phyloP scores from a whole-genome alignment of 352 stramenopile genomes.

The Phytopythium chamaehyphon region DNA sequence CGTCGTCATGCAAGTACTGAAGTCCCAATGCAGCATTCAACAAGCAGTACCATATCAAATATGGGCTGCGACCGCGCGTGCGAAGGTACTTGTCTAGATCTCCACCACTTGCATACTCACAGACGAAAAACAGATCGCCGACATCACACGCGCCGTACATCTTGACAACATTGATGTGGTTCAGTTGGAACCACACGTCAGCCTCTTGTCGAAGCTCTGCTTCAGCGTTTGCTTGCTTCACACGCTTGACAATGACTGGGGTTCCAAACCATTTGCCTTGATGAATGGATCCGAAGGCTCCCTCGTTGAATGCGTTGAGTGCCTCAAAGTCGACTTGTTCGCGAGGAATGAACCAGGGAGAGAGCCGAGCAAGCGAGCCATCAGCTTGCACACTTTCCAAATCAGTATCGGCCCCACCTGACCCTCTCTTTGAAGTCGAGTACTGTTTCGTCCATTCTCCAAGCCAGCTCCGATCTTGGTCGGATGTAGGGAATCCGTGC shows the following conservation, averaged over 20 bases:
- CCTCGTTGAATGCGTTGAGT: constrained; percentile 12
- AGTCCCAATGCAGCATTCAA: constrained; percentile 19
- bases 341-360: constrained; percentile 23
- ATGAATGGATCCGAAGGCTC: constrained; percentile 19
- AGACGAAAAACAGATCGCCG: constrained; percentile 34
- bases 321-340: constrained; percentile 23
- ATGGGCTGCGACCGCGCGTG: neutral
- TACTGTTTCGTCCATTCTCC: too few relatives aligned
- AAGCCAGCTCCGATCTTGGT: too few relatives aligned
- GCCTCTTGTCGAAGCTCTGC: constrained; percentile 20
- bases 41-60: constrained; percentile 17
- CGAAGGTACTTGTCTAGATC: constrained; percentile 20
- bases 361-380: neutral
- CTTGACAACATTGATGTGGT: constrained; percentile 29
- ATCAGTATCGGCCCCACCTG: neutral
- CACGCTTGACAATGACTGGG: constrained; percentile 26
- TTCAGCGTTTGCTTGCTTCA: neutral
- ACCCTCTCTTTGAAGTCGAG: too few relatives aligned
- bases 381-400: neutral
- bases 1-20: constrained; percentile 27
- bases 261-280: constrained; percentile 22
- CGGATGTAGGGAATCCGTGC: too few relatives aligned
- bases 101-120: constrained; percentile 19
- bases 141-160: constrained; percentile 31
- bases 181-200: constrained; percentile 25